phyloP scores from a whole-genome alignment of 2,329 filamentous ascomycete species.

The Pseudocercospora fuligena region DNA sequence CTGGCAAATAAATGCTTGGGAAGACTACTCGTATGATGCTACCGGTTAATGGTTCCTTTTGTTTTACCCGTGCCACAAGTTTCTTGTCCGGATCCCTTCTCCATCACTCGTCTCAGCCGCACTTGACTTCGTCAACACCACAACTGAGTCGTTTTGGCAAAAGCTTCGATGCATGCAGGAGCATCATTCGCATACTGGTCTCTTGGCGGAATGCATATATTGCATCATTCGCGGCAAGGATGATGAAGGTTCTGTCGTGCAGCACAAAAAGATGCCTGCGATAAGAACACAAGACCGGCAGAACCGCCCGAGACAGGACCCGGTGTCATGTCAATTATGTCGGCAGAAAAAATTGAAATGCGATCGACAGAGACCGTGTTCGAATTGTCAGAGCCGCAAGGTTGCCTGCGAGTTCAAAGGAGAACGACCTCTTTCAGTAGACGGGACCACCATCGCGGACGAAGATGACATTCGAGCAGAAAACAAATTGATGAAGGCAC shows the following conservation, averaged over 20 bases:
- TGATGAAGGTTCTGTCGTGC: not conserved
- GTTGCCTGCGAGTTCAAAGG: conserved; percentile 27
- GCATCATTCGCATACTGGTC: conserved; percentile 2
- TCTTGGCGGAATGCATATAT: not conserved
- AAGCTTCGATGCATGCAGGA: not conserved
- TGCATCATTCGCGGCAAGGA: not conserved
- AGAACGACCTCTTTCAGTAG: conserved; percentile 1
- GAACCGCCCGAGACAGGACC: conserved; percentile 31
- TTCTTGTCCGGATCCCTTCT: not conserved
- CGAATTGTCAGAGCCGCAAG: conserved; percentile 32
- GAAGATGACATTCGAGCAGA: conserved; percentile 25
- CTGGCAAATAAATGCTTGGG: no score
- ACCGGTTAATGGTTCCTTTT: no score
- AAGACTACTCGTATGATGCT: no score
- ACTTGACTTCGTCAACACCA: not conserved
- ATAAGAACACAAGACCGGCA: conserved; percentile 10
- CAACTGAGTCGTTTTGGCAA: not conserved
- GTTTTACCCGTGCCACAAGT: not conserved
- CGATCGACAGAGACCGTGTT: conserved; percentile 30
- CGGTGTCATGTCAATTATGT: conserved; percentile 33
- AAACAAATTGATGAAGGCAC: conserved; percentile 25
- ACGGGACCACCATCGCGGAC: not conserved
- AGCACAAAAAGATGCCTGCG: conserved; percentile 13
- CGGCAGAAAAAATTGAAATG: conserved; percentile 29
- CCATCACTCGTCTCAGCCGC: not conserved